A percentile compares a stretch with the other conserved stretches of the same genome.
phyloP scores from a whole-genome alignment of 106 monocot genomes.

The Dioscorea dumetorum region DNA sequence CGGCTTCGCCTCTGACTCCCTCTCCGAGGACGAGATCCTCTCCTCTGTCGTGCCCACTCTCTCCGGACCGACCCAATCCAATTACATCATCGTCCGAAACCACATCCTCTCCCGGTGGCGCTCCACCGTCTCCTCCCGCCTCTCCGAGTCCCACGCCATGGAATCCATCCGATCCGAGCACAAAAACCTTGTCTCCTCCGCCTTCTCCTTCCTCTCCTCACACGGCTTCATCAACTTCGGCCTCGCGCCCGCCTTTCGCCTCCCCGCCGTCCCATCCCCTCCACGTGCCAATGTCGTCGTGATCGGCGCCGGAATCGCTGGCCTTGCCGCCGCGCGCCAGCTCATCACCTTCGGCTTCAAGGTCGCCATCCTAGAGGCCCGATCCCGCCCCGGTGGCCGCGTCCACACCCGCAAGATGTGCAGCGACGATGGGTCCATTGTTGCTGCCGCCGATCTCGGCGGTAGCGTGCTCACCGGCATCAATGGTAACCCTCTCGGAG shows the following conservation, averaged over 20 bases:
- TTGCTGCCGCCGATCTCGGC: conserved; percentile 80
- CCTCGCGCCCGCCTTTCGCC: conserved; percentile 35
- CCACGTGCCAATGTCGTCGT: conserved; percentile 36
- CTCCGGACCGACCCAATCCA: conserved; percentile 52
- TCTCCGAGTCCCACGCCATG: conserved; percentile 52
- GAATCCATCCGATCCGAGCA: conserved; percentile 80
- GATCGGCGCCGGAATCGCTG: conserved; percentile 81
- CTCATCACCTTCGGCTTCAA: conserved; percentile 64
- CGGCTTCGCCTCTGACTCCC: conserved; percentile 87
- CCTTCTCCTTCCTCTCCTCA: conserved; percentile 57
- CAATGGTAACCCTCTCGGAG: conserved; percentile 88
- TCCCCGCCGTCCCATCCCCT: conserved; percentile 9
- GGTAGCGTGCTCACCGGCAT: conserved; percentile 96
- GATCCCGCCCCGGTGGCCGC: conserved; percentile 79
- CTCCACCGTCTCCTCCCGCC: conserved; percentile 44
- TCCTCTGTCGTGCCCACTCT: conserved; percentile 45
- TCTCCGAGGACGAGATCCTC: conserved; percentile 92
- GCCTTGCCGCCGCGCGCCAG: conserved; percentile 75
- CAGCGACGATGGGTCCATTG: conserved; percentile 14
- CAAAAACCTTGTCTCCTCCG: conserved; percentile 38
- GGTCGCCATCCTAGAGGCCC: conserved; percentile 70
- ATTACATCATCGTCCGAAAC: conserved; percentile 87
- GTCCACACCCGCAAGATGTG: conserved; percentile 69
- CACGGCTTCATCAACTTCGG: conserved; percentile 89
- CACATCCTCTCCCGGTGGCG: conserved; percentile 86